phyloP scores from a whole-genome alignment of 2,329 filamentous ascomycete genomes.

The Calonectria crousiana region DNA sequence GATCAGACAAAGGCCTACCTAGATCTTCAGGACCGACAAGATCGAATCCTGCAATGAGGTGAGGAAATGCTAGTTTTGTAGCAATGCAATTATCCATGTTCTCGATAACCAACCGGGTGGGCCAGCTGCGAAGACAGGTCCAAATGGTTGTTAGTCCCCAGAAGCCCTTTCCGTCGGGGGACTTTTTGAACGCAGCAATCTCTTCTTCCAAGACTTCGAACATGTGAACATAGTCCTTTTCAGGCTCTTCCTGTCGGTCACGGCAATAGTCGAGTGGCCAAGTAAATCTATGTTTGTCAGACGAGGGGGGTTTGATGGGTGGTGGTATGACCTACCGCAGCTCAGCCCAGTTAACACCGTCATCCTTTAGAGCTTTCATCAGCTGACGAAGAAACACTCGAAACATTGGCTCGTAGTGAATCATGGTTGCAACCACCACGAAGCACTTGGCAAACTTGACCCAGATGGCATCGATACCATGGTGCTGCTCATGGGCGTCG shows the following conservation, averaged over 20 bases:
- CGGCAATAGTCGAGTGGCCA: slow-evolving; percentile 80
- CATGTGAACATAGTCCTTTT: slow-evolving; percentile 76
- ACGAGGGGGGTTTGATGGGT: not conserved
- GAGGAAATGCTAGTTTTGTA: slow-evolving; percentile 82
- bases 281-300: slow-evolving; percentile 65
- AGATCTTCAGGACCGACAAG: slow-evolving; percentile 89
- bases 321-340: slow-evolving; percentile 61
- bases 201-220: slow-evolving; percentile 83
- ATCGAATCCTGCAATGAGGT: slow-evolving; percentile 89
- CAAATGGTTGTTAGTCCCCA: slow-evolving; percentile 90
- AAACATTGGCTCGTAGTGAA: slow-evolving; percentile 93
- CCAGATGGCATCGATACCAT: slow-evolving; percentile 89
- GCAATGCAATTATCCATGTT: slow-evolving; percentile 90
- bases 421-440: slow-evolving; percentile 76
- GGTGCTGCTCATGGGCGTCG: slow-evolving; percentile 83
- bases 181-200: slow-evolving; percentile 78
- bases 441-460: slow-evolving; percentile 83
- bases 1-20: slow-evolving; percentile 79
- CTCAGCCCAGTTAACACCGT: slow-evolving; percentile 89
- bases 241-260: slow-evolving; percentile 73
- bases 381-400: slow-evolving; percentile 79
- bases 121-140: slow-evolving; percentile 77
- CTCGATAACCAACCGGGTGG: slow-evolving; percentile 76
- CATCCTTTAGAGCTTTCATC: slow-evolving; percentile 77
- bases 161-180: slow-evolving; percentile 78